These are phyloP conservation scores for Monilinia fructicola DNA, from an alignment of 2,329 filamentous ascomycete genomes.

Conservation along the genomic window DNA sequence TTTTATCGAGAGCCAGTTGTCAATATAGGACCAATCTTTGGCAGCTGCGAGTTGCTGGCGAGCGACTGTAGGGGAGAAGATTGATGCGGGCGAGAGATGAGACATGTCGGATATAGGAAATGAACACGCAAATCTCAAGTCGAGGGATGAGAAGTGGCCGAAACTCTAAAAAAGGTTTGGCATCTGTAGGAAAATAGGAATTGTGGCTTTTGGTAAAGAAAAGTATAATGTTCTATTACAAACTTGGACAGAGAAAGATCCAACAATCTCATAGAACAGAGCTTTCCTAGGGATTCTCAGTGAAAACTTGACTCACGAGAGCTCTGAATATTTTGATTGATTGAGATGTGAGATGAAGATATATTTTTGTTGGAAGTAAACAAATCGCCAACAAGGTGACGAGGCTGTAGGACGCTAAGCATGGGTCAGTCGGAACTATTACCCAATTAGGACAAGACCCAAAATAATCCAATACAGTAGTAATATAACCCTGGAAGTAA, in stretches of 20 bases:
- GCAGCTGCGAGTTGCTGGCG: slow-evolving; percentile 77
- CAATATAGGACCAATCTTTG: slow-evolving; percentile 88
- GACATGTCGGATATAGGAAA: slow-evolving; percentile 35
- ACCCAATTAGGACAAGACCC: background rate
- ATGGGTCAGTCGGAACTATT: background rate
- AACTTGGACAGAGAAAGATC: background rate
- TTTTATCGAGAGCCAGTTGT: slow-evolving; percentile 75
- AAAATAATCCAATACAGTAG: background rate
- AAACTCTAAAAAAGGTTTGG: background rate
- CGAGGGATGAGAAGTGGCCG: background rate
- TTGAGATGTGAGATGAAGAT: slow-evolving; percentile 1
- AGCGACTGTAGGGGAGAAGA: slow-evolving; percentile 67
- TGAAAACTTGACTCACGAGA: too few species aligned
- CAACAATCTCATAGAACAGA: background rate
- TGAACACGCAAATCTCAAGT: background rate
- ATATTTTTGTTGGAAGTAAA: slow-evolving; percentile 9
- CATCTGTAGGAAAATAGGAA: background rate
- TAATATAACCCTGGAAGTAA: too few species aligned
- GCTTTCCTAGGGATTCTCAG: background rate
- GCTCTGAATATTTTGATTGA: too few species aligned
- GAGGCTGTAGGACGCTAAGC: slow-evolving; percentile 8
- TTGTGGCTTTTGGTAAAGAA: background rate
- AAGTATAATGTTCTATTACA: background rate
- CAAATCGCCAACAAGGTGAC: background rate
- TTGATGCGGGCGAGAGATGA: slow-evolving; percentile 48